Percentiles rank a stretch among this genome's conserved stretches.
Conservation (phyloP, 2,329 filamentous ascomycete species). For the Colletotrichum chlorophyti region DNA sequence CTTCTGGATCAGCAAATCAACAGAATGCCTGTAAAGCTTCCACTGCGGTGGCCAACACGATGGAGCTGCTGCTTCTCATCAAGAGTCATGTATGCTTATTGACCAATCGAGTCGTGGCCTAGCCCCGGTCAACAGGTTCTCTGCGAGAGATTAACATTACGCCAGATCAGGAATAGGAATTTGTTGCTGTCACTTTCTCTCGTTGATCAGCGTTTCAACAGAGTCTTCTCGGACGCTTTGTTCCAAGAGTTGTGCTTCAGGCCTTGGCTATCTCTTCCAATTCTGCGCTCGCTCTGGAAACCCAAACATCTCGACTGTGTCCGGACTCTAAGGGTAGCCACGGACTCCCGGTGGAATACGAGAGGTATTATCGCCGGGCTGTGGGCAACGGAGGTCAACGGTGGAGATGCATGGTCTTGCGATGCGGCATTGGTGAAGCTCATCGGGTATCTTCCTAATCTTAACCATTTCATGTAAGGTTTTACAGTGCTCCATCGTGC, state of each 20-base stretch:
- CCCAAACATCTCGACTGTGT: not conserved
- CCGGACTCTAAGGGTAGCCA: not conserved
- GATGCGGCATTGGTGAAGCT: not conserved
- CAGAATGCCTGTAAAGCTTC: too few species aligned
- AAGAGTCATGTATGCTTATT: too few species aligned
- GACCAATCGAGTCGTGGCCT: too few species aligned
- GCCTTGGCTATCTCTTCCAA: too few species aligned
- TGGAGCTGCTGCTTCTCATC: too few species aligned
- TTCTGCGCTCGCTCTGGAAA: not conserved
- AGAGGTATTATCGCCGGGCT: not conserved
- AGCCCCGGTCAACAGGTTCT: too few species aligned
- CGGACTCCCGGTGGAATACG: not conserved
- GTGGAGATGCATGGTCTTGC: not conserved
- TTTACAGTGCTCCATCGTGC: not conserved
- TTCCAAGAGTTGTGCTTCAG: not conserved
- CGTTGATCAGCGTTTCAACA: not conserved
- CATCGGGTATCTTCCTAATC: not conserved
- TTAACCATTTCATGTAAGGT: not conserved
- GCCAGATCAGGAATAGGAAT: not conserved
- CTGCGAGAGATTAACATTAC: too few species aligned
- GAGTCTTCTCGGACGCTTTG: not conserved
- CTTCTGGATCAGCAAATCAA: too few species aligned
- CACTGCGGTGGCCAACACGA: too few species aligned
- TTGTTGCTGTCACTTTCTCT: not conserved
- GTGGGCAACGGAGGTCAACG: not conserved